These are phyloP conservation scores for Pisolithus microcarpus DNA, from an alignment of 768 basidiomycete species.

Conservation along the genomic window DNA sequence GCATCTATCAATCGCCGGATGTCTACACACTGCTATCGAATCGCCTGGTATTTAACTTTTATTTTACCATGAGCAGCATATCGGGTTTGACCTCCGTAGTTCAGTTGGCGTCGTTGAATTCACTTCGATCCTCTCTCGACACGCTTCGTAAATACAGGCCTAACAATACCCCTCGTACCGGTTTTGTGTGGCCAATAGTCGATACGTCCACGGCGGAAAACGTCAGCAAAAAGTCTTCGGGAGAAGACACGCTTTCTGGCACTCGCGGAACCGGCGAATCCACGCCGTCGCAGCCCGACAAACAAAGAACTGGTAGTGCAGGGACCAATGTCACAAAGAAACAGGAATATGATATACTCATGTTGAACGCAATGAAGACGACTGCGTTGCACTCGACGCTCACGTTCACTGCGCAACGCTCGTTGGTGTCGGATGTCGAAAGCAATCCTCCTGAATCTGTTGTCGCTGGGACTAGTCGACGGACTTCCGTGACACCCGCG, in stretches of 20 bases:
- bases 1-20: slow-evolving; percentile 84
- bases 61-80: background rate
- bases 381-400: slow-evolving; percentile 65
- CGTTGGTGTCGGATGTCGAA: slow-evolving; percentile 25
- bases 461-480: slow-evolving; percentile 17
- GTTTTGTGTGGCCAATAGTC: slow-evolving; percentile 79
- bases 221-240: slow-evolving; percentile 34
- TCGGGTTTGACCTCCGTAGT: background rate
- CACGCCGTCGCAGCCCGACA: slow-evolving; percentile 12
- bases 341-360: slow-evolving; percentile 60
- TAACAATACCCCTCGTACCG: slow-evolving; percentile 75
- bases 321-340: slow-evolving; percentile 37
- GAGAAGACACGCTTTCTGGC: slow-evolving; percentile 20
- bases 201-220: slow-evolving; percentile 44
- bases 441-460: slow-evolving; percentile 20
- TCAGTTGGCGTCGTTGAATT: slow-evolving; percentile 62
- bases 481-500: slow-evolving; percentile 31
- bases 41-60: slow-evolving; percentile 50
- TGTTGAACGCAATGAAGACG: slow-evolving; percentile 73
- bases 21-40: slow-evolving; percentile 80
- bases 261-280: slow-evolving; percentile 17
- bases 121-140: slow-evolving; percentile 71
- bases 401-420: slow-evolving; percentile 36
- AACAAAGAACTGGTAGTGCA: slow-evolving; percentile 14
- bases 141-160: slow-evolving; percentile 68